A percentile compares a stretch with the other conserved stretches of the same genome.
Evolutionary conservation across 2,329 filamentous ascomycete genomes (phyloP).

Genomic region (Sporothrix luriei): DNA sequence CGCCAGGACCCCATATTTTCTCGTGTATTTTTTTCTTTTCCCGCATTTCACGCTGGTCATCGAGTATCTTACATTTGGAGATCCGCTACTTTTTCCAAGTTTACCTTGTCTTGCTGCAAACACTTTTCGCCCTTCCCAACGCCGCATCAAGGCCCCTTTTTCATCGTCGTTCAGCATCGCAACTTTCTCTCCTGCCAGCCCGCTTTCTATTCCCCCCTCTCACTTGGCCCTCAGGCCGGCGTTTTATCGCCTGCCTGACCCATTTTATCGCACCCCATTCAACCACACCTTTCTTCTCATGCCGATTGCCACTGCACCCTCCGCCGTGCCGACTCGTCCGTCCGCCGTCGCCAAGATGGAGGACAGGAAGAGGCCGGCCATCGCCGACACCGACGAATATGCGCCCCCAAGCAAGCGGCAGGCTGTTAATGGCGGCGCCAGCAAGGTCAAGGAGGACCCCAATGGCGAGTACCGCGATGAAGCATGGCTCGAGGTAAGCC

Average conservation of each 20-base stretch:
- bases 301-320: constrained; percentile 77
- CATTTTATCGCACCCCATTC: constrained; percentile 39
- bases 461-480: constrained; percentile 60
- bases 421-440: constrained; percentile 75
- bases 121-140: constrained; percentile 37
- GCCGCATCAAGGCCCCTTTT: constrained; percentile 10
- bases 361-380: constrained; percentile 95
- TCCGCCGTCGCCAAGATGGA: constrained; percentile 94
- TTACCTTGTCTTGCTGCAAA: constrained; percentile 36
- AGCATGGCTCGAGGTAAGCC: constrained; percentile 66
- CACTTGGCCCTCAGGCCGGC: constrained; percentile 22
- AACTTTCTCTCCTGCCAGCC: background rate
- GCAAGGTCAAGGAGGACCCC: constrained; percentile 57
- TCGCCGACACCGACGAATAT: constrained; percentile 76
- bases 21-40: constrained; percentile 19
- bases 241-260: constrained; percentile 17
- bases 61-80: constrained; percentile 15
- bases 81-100: constrained; percentile 39
- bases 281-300: constrained; percentile 64
- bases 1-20: constrained; percentile 30
- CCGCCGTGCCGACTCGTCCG: constrained; percentile 68
- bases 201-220: background rate
- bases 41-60: constrained; percentile 31
- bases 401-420: constrained; percentile 91
- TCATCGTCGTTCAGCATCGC: constrained; percentile 4